phyloP scores from a whole-genome alignment of 2,329 filamentous ascomycete species.

The Trichoderma guizhouense region DNA sequence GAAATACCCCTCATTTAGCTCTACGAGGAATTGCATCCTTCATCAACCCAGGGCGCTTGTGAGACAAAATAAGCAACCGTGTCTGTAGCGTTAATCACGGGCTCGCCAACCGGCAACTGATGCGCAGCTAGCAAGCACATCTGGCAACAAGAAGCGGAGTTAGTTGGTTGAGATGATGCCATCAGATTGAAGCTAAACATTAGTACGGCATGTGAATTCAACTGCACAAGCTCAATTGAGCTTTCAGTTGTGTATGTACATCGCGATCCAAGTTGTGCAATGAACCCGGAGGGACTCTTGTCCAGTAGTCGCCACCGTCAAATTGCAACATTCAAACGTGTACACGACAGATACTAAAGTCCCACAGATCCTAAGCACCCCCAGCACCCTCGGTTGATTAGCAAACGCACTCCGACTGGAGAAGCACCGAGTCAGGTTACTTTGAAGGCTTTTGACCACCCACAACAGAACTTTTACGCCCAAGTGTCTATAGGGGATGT shows the following conservation, averaged over 20 bases:
- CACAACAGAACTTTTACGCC: not conserved
- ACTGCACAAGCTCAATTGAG: not conserved
- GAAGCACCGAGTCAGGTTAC: not conserved
- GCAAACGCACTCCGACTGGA: not conserved
- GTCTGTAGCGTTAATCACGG: not conserved
- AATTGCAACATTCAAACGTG: not conserved
- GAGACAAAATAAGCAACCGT: not conserved
- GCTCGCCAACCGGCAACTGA: not conserved
- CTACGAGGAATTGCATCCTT: not conserved
- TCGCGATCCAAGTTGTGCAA: not conserved
- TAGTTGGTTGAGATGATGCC: not conserved
- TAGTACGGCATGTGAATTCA: not conserved
- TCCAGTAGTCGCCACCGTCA: not conserved
- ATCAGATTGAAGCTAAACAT: not conserved
- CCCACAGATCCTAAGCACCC: not conserved
- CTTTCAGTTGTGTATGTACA: not conserved
- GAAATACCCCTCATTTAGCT: not conserved
- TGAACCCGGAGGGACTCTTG: not conserved
- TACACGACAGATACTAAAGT: not conserved
- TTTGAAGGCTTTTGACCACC: not conserved
- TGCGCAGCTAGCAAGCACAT: not conserved
- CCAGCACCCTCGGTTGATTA: not conserved
- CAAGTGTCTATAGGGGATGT: not conserved
- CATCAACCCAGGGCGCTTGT: not conserved
- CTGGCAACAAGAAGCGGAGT: constrained; percentile 1